Conservation (phyloP, 2,329 filamentous ascomycete genomes). For the Fusarium subglutinans region DNA sequence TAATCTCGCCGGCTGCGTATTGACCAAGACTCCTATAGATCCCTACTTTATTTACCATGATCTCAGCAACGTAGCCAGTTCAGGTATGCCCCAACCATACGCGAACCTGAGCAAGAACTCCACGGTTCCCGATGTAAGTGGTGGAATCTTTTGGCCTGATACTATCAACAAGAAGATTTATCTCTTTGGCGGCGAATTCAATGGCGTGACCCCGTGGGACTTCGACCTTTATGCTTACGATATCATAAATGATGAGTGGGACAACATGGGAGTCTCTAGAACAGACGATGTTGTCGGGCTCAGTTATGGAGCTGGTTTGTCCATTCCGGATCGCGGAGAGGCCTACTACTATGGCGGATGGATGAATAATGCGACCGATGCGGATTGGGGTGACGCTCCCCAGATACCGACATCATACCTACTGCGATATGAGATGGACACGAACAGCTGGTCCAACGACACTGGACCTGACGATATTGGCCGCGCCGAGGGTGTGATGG, state of each 20-base stretch:
- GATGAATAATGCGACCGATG: conserved; percentile 62
- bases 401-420: conserved; percentile 61
- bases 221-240: conserved; percentile 68
- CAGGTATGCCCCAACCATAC: conserved; percentile 62
- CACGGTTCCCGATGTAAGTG: conserved; percentile 59
- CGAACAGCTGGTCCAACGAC: conserved; percentile 60
- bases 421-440: conserved; percentile 65
- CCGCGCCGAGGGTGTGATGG: conserved; percentile 68
- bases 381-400: conserved; percentile 58
- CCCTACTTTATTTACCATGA: conserved; percentile 63
- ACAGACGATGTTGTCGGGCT: conserved; percentile 54
- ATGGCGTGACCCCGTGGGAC: conserved; percentile 53
- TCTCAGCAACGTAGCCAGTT: conserved; percentile 55
- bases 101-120: conserved; percentile 68
- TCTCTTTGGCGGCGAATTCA: conserved; percentile 70
- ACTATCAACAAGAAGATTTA: conserved; percentile 70
- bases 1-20: not conserved
- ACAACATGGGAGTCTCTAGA: conserved; percentile 53
- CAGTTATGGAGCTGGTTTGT: conserved; percentile 66
- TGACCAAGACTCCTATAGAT: conserved; percentile 18
- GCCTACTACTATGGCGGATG: conserved; percentile 73
- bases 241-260: conserved; percentile 64
- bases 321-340: conserved; percentile 62
- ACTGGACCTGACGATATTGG: conserved; percentile 62
- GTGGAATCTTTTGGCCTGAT: conserved; percentile 66